Percentiles rank a stretch among this genome's conserved stretches.
Conservation (phyloP, 148 eudicot genomes). For the Chenopodium suecicum region DNA sequence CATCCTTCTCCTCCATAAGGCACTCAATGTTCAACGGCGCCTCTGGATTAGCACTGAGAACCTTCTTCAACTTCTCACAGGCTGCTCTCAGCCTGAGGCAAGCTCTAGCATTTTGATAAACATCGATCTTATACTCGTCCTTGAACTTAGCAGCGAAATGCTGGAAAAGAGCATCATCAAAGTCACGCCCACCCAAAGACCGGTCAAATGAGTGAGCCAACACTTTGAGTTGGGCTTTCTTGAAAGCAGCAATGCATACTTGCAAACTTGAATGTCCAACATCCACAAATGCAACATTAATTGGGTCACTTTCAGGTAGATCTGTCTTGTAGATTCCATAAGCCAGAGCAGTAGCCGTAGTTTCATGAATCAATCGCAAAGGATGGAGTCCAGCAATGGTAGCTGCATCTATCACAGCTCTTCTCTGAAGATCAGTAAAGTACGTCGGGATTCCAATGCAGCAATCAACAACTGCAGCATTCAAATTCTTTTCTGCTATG, state of each 20-base stretch:
- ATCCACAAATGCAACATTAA: slow-evolving; percentile 85
- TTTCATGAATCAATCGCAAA: slow-evolving; percentile 74
- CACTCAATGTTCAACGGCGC: slow-evolving; percentile 97
- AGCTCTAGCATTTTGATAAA: slow-evolving; percentile 85
- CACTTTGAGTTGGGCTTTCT: slow-evolving; percentile 81
- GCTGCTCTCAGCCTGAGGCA: slow-evolving; percentile 83
- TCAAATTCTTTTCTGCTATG: slow-evolving; percentile 87
- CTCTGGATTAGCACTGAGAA: slow-evolving; percentile 94
- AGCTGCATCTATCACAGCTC: slow-evolving; percentile 87
- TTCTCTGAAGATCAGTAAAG: slow-evolving; percentile 91
- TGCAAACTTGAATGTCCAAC: slow-evolving; percentile 90
- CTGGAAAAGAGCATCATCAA: slow-evolving; percentile 84
- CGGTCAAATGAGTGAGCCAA: slow-evolving; percentile 90
- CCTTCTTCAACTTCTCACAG: slow-evolving; percentile 87
- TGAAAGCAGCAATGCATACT: slow-evolving; percentile 86
- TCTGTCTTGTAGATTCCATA: slow-evolving; percentile 95
- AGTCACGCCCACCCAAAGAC: slow-evolving; percentile 82
- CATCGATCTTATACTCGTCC: slow-evolving; percentile 83
- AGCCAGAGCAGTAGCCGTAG: slow-evolving; percentile 90
- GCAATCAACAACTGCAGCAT: slow-evolving; percentile 89
- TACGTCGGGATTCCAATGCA: slow-evolving; percentile 92
- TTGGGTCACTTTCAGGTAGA: slow-evolving; percentile 77
- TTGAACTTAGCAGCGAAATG: slow-evolving; percentile 83
- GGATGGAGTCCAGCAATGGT: slow-evolving; percentile 82
- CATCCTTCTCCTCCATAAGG: slow-evolving; percentile 97